These are phyloP conservation scores for Xylaria cubensis DNA, from an alignment of 495 filamentous ascomycete genomes.

Conservation along the genomic window DNA sequence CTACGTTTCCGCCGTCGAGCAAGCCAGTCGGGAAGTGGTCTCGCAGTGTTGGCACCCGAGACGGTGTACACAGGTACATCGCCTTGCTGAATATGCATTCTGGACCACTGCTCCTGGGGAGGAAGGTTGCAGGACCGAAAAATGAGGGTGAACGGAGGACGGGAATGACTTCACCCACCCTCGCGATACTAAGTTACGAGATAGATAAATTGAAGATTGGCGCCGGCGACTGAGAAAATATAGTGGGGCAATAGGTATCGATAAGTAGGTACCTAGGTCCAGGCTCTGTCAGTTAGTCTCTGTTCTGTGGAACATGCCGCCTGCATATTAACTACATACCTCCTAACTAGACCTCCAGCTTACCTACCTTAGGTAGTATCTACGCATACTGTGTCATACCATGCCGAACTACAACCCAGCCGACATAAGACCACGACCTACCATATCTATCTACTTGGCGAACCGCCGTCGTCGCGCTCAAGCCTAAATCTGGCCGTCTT, in stretches of 20 bases:
- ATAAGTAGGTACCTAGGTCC: slow-evolving; percentile 10
- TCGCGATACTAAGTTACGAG: not conserved
- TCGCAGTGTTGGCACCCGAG: slow-evolving; percentile 86
- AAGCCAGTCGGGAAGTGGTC: slow-evolving; percentile 94
- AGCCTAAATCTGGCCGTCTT: slow-evolving; percentile 3
- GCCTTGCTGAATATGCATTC: slow-evolving; percentile 58
- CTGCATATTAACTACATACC: too few species aligned
- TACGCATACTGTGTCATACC: not conserved
- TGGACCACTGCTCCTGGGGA: not conserved
- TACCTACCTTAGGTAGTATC: too few species aligned
- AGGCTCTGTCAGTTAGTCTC: not conserved
- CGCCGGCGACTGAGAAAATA: slow-evolving; percentile 26
- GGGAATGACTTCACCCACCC: not conserved
- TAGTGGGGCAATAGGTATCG: slow-evolving; percentile 23
- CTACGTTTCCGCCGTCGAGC: slow-evolving; percentile 89
- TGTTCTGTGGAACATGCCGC: slow-evolving; percentile 1
- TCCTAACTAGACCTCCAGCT: too few species aligned
- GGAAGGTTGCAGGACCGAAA: not conserved
- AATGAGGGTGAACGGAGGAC: not conserved
- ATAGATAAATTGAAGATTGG: not conserved
- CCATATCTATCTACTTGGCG: not conserved
- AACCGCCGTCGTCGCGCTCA: not conserved
- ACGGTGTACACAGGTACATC: slow-evolving; percentile 95
- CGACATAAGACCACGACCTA: slow-evolving; percentile 16
- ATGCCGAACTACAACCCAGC: slow-evolving; percentile 4